Percentiles rank a stretch among this genome's conserved stretches.
phyloP scores from a whole-genome alignment of 2,329 filamentous ascomycete genomes.

The Fusarium aywerte region DNA sequence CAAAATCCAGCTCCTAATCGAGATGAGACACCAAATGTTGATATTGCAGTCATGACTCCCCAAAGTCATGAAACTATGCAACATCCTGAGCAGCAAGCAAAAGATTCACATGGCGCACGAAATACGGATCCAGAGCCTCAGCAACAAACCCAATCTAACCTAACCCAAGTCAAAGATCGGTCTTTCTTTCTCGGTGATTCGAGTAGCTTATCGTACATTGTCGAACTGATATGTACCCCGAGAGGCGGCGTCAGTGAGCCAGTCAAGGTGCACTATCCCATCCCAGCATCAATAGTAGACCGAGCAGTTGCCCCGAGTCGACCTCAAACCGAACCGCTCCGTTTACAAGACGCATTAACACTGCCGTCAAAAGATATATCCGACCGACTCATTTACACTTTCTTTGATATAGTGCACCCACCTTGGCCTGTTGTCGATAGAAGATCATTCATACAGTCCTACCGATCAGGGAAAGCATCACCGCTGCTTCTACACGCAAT shows the following conservation, averaged over 20 bases:
- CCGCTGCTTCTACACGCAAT: conserved; percentile 20
- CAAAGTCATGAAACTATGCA: not conserved
- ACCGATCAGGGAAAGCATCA: conserved; percentile 7
- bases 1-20: not conserved
- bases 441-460: not conserved
- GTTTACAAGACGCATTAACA: conserved; percentile 17
- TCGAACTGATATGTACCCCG: conserved; percentile 34
- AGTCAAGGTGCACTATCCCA: conserved; percentile 37
- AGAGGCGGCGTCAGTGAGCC: conserved; percentile 30
- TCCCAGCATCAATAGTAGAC: conserved; percentile 33
- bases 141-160: not conserved
- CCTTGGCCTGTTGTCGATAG: conserved; percentile 28
- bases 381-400: conserved; percentile 12
- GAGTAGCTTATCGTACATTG: conserved; percentile 35
- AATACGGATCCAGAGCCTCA: not conserved
- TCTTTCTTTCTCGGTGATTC: conserved; percentile 29
- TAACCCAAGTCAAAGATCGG: not conserved
- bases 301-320: conserved; percentile 6
- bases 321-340: conserved; percentile 3
- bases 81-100: accelerated
- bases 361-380: conserved; percentile 16
- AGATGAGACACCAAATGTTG: not conserved
- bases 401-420: conserved; percentile 28
- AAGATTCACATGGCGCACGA: accelerated
- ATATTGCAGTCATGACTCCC: not conserved